Percentiles rank a stretch among this genome's conserved stretches.
Evolutionary conservation across 2,329 filamentous ascomycete species (phyloP).

Genomic region (Ophiostoma angusticollis): DNA sequence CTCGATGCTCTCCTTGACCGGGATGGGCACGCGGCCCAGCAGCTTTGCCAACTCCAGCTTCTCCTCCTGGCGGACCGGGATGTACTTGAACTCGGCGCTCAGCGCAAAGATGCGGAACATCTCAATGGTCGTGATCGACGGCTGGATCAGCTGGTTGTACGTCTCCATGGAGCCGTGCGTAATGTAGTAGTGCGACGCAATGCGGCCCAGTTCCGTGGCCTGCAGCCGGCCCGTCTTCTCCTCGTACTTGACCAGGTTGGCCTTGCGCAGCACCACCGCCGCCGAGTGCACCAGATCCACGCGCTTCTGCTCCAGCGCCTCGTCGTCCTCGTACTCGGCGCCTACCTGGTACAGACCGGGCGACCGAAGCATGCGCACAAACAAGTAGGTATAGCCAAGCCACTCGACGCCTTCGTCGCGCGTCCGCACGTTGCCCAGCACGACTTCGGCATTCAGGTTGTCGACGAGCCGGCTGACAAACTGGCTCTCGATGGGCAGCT

Average conservation of each 20-base stretch:
- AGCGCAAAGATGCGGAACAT: constrained; percentile 93
- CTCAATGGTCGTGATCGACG: constrained; percentile 84
- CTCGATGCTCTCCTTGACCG: constrained; percentile 94
- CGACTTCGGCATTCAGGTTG: constrained; percentile 92
- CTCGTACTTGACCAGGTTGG: constrained; percentile 86
- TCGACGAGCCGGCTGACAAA: constrained; percentile 86
- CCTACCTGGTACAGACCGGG: constrained; percentile 93
- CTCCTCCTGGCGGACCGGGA: constrained; percentile 93
- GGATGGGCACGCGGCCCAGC: constrained; percentile 78
- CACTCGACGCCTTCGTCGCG: constrained; percentile 97
- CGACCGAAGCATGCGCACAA: constrained; percentile 92
- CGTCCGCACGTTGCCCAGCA: constrained; percentile 81
- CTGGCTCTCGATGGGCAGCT: constrained; percentile 94
- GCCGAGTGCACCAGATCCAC: constrained; percentile 97
- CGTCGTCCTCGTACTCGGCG: constrained; percentile 87
- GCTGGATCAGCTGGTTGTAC: constrained; percentile 91
- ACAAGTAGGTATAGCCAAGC: constrained; percentile 96
- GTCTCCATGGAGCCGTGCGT: constrained; percentile 92
- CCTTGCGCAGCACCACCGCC: constrained; percentile 72
- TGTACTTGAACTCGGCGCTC: constrained; percentile 98
- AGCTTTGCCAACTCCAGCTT: constrained; percentile 92
- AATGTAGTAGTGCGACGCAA: constrained; percentile 98
- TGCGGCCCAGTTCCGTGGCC: constrained; percentile 84
- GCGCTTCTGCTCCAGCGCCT: constrained; percentile 83
- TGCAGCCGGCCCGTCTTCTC: constrained; percentile 82